Base-by-base conservation (phyloP, 2,329 filamentous ascomycete species). In the Lecanicillium sp. region DNA sequence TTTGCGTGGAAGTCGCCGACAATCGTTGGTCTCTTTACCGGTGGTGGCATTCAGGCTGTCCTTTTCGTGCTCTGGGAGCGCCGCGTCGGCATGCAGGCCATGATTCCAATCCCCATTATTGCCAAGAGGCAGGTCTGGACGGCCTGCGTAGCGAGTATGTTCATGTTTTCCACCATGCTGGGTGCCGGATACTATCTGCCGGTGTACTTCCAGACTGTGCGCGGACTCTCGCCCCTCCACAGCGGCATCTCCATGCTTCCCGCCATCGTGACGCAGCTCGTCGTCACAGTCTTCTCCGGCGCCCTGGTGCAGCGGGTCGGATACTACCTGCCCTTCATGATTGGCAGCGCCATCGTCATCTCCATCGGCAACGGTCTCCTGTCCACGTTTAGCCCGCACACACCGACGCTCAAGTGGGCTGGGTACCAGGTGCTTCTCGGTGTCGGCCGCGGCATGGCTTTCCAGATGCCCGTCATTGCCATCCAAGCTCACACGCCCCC, bases 161-260 rank as follows among this genome's bases (percentile, higher is more conserved):
- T 71, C 46, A 63, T 75, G 15, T 68, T 69, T 12, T 64, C 67
- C 3, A 60, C 66, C 10, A 70, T 72, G 42, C 70, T 76, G 51
- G 55, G 74, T 1, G 60, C 68, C 1, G 59, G 73, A 4, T 74
- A 71, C 60, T 74, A 73, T 51, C 60, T 76, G 5, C 73, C 74
- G 2, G 65, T 77, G 51, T 77, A 74, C 64, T 75, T 78, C 59
- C 71, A 78, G 60, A 66, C 68, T 26, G 65, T 77, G 52, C 67
- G 67, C 50, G 64, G 55, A 24, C 50, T 54, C 3, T 54, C 59
- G 4, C 59, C 61, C 3, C 56, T 64, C 19, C 51, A 48, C 15
- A 60, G 59, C 23, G 61, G 62, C 36, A 55, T 64, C 5, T 47
- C 60, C 17, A 51, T 62, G 36, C 50, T 64, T 21, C 62, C 62